phyloP scores from a whole-genome alignment of 1,284 basidiomycete genomes.

The Apiotrichum sp. region DNA sequence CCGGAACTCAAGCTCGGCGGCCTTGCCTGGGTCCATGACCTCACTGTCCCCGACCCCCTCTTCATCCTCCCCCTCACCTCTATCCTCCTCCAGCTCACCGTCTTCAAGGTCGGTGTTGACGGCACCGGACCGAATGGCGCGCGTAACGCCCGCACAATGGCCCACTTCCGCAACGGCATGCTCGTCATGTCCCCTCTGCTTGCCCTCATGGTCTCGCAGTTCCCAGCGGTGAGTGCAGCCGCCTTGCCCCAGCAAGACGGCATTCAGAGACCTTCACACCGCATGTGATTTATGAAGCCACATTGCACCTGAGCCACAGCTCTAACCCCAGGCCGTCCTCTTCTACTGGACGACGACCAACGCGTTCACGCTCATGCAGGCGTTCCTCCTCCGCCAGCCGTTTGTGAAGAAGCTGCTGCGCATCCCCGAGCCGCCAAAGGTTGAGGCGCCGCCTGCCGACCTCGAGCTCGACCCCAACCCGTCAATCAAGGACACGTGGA shows the following conservation, averaged over 20 bases:
- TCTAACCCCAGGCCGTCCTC: constrained; percentile 52
- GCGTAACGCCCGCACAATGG: constrained; percentile 45
- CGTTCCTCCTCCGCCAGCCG: constrained; percentile 41
- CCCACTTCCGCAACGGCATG: constrained; percentile 68
- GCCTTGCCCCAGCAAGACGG: no score
- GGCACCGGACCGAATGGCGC: constrained; percentile 48
- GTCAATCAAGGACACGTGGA: constrained; percentile 6
- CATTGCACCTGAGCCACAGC: no score
- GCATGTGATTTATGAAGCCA: no score
- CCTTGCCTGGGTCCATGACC: constrained; percentile 65
- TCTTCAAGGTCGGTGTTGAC: constrained; percentile 58
- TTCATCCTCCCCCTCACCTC: constrained; percentile 67
- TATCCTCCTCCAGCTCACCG: constrained; percentile 61
- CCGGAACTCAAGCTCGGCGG: constrained; percentile 72
- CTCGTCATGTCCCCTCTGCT: constrained; percentile 57
- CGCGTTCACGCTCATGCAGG: constrained; percentile 51
- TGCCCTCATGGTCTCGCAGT: constrained; percentile 57
- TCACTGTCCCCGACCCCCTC: constrained; percentile 72
- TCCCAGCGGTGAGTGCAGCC: constrained; percentile 50
- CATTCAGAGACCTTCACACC: no score
- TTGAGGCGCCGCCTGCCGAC: constrained; percentile 21
- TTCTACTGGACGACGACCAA: constrained; percentile 55
- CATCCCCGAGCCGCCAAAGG: constrained; percentile 37
- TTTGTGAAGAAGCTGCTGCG: constrained; percentile 34
- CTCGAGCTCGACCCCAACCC: constrained; percentile 15